Conservation (phyloP, 495 filamentous ascomycete species). For the Oleoguttula mirabilis region DNA sequence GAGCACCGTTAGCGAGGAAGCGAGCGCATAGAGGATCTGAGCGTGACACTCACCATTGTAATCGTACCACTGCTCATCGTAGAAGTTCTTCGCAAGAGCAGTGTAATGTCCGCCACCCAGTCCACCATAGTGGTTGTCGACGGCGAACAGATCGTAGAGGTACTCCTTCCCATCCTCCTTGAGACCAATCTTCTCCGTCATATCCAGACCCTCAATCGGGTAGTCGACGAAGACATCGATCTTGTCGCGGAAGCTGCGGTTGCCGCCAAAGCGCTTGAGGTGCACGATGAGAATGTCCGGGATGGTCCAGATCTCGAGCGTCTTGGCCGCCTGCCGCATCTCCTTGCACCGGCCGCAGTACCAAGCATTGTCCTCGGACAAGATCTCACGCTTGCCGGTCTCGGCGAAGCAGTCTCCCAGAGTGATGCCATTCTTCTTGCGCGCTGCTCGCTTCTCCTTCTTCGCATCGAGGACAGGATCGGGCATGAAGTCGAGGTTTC, state of each 20-base stretch:
- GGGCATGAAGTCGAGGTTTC: constrained; percentile 32
- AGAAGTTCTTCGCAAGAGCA: constrained; percentile 81
- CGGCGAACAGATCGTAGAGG: constrained; percentile 84
- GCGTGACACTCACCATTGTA: constrained; percentile 73
- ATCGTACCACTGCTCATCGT: constrained; percentile 77
- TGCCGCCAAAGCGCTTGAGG: constrained; percentile 84
- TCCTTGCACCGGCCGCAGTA: constrained; percentile 94
- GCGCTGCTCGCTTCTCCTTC: constrained; percentile 44
- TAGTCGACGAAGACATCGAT: constrained; percentile 86
- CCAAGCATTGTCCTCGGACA: constrained; percentile 92
- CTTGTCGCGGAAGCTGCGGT: constrained; percentile 67
- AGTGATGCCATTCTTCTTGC: constrained; percentile 61
- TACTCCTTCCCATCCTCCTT: constrained; percentile 65
- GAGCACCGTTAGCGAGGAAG: neutral
- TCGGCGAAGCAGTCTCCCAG: constrained; percentile 89
- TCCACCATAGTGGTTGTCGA: constrained; percentile 89
- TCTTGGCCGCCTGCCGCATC: constrained; percentile 81
- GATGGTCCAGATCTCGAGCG: constrained; percentile 90
- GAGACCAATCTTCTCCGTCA: constrained; percentile 63
- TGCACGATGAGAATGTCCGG: constrained; percentile 93
- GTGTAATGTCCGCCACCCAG: constrained; percentile 93
- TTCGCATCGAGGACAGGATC: constrained; percentile 58
- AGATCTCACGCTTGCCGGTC: constrained; percentile 82
- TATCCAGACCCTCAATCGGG: constrained; percentile 74
- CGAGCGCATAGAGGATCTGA: neutral